A percentile compares a stretch with the other conserved stretches of the same genome.
Evolutionary conservation across 257 asterid genomes (phyloP).

Genomic region (Penstemon barbatus): DNA sequence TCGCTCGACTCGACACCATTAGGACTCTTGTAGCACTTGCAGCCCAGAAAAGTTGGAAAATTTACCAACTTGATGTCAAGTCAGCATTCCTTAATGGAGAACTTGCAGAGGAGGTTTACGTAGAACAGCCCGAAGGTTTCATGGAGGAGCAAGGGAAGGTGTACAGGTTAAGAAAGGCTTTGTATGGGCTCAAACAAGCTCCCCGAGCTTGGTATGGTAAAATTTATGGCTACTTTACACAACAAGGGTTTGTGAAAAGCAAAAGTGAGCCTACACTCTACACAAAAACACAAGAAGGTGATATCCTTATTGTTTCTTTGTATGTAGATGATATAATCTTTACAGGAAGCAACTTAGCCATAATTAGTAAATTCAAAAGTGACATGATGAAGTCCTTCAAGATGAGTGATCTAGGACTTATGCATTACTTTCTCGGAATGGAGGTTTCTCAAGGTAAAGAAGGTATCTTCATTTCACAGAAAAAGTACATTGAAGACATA

Average conservation of each 20-base stretch:
- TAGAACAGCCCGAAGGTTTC: not conserved
- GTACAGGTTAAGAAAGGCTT: not conserved
- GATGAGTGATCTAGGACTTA: not conserved
- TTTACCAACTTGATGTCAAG: not conserved
- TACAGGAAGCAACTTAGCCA: no score
- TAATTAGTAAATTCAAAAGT: not conserved
- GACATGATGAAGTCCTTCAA: not conserved
- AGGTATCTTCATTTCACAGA: constrained; percentile 2
- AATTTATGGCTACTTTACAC: not conserved
- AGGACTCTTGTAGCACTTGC: not conserved
- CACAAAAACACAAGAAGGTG: not conserved
- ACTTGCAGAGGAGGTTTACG: not conserved
- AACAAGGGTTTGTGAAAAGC: no score
- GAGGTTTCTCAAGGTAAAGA: constrained; percentile 3
- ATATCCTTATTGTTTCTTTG: no score
- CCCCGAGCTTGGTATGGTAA: not conserved
- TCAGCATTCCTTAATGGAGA: not conserved
- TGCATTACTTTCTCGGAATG: not conserved
- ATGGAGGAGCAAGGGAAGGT: not conserved
- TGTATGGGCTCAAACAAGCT: no score
- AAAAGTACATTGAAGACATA: constrained; percentile 7
- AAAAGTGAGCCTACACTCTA: no score
- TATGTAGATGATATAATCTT: no score
- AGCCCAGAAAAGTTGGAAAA: not conserved
- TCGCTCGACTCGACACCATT: not conserved